These are phyloP conservation scores for Alternaria angustiovoidea DNA, from an alignment of 2,329 filamentous ascomycete genomes.

Conservation along the genomic window DNA sequence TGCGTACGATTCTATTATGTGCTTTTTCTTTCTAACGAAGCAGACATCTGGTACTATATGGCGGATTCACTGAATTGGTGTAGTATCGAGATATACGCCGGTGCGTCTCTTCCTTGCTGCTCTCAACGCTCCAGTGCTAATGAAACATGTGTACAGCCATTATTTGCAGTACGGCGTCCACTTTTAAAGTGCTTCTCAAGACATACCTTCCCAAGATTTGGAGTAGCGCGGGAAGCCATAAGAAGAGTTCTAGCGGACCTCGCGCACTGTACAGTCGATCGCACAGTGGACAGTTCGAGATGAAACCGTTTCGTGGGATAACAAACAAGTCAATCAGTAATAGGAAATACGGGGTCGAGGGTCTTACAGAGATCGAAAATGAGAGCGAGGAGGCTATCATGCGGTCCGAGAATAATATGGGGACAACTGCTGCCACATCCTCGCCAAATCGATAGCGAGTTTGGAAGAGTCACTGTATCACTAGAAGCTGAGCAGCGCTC, in stretches of 20 bases:
- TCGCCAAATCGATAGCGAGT: not conserved
- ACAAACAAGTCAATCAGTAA: not conserved
- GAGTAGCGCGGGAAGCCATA: not conserved
- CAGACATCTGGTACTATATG: conserved; percentile 1
- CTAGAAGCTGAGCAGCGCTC: not conserved
- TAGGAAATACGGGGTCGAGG: not conserved
- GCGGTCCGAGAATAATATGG: not conserved
- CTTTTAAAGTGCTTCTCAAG: not conserved
- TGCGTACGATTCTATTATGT: not conserved
- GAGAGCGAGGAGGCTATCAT: not conserved
- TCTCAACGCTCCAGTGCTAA: not conserved
- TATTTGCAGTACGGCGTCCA: not conserved
- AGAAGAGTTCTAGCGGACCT: not conserved
- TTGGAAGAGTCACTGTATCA: not conserved
- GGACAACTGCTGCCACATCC: not conserved
- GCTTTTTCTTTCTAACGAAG: not conserved
- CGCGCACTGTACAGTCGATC: not conserved
- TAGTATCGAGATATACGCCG: not conserved
- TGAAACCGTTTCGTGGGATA: not conserved
- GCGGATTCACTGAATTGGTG: not conserved
- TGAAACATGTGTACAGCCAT: not conserved
- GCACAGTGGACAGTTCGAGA: not conserved
- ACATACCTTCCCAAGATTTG: not conserved
- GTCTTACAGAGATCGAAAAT: not conserved
- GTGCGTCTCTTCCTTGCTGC: not conserved